Evolutionary conservation across 257 asterid species (phyloP).

Genomic region (Fraxinus excelsior): DNA sequence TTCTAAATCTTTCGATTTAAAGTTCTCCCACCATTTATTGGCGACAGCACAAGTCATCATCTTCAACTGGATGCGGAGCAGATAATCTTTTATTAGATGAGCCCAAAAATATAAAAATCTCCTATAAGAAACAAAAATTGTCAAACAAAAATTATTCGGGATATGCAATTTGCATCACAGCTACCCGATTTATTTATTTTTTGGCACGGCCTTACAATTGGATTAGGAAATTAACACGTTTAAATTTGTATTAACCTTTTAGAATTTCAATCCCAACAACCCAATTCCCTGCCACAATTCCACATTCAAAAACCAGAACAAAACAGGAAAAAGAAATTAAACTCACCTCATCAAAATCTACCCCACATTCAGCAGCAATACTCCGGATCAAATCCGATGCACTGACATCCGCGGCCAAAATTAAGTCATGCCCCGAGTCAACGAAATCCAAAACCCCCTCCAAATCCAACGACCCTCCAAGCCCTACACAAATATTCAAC

Average conservation of each 20-base stretch:
- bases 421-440: constrained; percentile 84
- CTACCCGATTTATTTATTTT: neutral
- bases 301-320: constrained; percentile 3
- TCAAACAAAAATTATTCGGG: too few species aligned
- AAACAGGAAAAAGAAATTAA: neutral
- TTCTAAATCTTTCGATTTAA: neutral
- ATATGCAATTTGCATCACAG: neutral
- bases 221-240: neutral
- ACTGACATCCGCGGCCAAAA: constrained; percentile 71
- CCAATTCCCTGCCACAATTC: constrained; percentile 6
- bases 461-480: constrained; percentile 79
- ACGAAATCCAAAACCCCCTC: constrained; percentile 73
- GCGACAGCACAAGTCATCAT: neutral
- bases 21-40: neutral
- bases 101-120: neutral
- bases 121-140: neutral
- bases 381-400: constrained; percentile 74
- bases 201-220: neutral
- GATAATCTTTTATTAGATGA: neutral
- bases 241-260: neutral
- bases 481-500: constrained; percentile 41
- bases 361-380: constrained; percentile 65
- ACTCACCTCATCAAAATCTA: constrained; percentile 50
- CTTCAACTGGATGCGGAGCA: neutral
- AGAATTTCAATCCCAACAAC: neutral